Evolutionary conservation across 805 yeast species (phyloP), one percentile per base, ranked within the genome.

Genomic region (Tetrapisispora phaffii): DNA sequence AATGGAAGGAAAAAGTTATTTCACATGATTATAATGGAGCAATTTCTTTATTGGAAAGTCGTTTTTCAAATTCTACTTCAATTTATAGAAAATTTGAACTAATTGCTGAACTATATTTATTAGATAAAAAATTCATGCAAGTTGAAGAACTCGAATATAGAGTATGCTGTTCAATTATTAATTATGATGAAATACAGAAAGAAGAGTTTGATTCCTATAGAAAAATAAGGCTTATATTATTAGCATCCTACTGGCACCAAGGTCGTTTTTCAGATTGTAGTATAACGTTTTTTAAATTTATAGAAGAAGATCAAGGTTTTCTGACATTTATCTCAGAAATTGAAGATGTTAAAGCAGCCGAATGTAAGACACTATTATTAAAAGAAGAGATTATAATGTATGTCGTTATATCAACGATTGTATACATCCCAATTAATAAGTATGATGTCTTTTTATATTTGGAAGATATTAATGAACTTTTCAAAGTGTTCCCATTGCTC

Each of bases 401-500:
- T 54, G 41, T 60, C 3, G 47, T 53, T 12, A 46, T 62, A 34
- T 55, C 63, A 1, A 47, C 46, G 15, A 20, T 62, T 6, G 44
- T 58, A 12, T 44, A 61, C 12, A 49, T 60, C 3, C 65, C 66
- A 2, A 39, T 62, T 17, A 61, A 62, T 33, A 51, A 58, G 28
- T 54, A 53, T 42, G 57, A 52, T 12, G 49, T 51, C n/a, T 58
- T 62, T 31, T 43, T 53, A 2, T 46, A 53, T 26, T 44, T 59
- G 8, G 49, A 48, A 26, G 55, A 52, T 13, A 31, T 54, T 17
- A 39, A 44, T n/a, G 41, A 44, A 3, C 45, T 55, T 24, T 50
- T 50, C 9, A 26, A 46, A 15, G n/a, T 37, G 15, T 49, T 48
- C 23, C 53, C 55, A 3, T 12, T 48, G 15, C 42, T 55, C 13